Evolutionary conservation across 768 basidiomycete genomes (phyloP), one percentile per base, ranked within the genome.

Genomic region (Suillus weaverae): DNA sequence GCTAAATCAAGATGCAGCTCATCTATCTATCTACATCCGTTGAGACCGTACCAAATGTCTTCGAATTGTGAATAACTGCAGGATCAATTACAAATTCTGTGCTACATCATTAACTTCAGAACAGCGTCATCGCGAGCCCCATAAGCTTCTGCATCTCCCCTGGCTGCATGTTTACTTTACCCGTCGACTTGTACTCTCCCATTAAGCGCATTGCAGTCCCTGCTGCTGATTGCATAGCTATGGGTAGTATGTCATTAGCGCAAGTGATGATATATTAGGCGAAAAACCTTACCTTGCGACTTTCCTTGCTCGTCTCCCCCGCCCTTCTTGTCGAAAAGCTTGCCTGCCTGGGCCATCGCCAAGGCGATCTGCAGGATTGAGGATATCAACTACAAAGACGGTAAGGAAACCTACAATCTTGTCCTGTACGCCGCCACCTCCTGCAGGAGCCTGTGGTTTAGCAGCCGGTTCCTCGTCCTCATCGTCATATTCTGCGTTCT

Each of bases 151-250:
- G 62, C 74, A 77, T 76, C 63, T 77, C 76, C 0, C 69, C n/a
- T 32, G 76, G n/a, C 14, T 77, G 71, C 5, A 77, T 39, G n/a
- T 63, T 48, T 2, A 66, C 62, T 64, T 68, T 67, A 2, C 74
- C 74, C 11, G 66, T 68, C 30, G 50, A 60, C 63, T 76, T 56
- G 62, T 74, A 76, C 55, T 76, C 50, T 0, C 46, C 0, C 14
- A 69, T 74, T 11, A 76, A 39, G 55, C 74, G 60, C 74, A 76
- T 76, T 26, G 74, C 76, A 5, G 66, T 71, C 46, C 71, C 69
- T 35, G 74, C 74, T 26, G 74, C 74, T 0, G 76, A 68, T 61
- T 76, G 74, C 74, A 77, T 76, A 30, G 74, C 74, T 76, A 35
- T 38, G 5, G 35, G 16, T 43, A 16, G 14, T 5, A 30, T 26